Base-by-base conservation (phyloP, 148 eudicot species). In the Cornus florida region DNA sequence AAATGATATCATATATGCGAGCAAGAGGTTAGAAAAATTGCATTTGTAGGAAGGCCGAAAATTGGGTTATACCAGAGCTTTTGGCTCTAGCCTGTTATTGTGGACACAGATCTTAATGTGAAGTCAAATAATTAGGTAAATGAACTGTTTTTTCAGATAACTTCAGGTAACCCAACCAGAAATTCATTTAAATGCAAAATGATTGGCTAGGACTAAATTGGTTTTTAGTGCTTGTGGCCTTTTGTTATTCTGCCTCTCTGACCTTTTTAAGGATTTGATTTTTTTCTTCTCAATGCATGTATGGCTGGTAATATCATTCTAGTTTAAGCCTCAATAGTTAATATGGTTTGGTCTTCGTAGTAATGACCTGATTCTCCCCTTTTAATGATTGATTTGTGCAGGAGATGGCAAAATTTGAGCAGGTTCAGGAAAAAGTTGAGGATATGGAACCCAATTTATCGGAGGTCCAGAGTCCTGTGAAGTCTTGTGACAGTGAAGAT, bases 401-500 rank as follows among this genome's bases (percentile, higher is more conserved):
- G 86, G 85, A 86, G 74, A 83, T 48, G 66, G 79, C 72, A 14
- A 85, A 85, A 67, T 72, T 75, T 7, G 82, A 87, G 72, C 71
- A 59, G 60, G 50, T 50, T 53, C 78, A 85, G 73, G 83, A 85
- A 70, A 70, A 39, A n/a, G 71, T 39, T 38, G 80, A 76, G 14
- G 75, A 74, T 57, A 50, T 31, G 76, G 89, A 70, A 57, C 76
- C 74, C 31, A 85, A 87, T 31, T 62, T 62, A n/a, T 12, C 79
- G 35, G 75, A 70, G 50, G 76, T 35, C 70, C 74, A 81, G 48
- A 83, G 87, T 67, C 89, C 88, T 0, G 5, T 50, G 48, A 81
- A 87, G 83, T 66, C 89, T 22, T 69, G 78, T 75, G 83, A 87
- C 28, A 74, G 76, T 46, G 92, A 89, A 13, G 87, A 84, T 57